Percentiles rank a stretch among this genome's conserved stretches.
phyloP scores from a whole-genome alignment of 192 early-diverging fungal species.

The Linnemannia elongata region DNA sequence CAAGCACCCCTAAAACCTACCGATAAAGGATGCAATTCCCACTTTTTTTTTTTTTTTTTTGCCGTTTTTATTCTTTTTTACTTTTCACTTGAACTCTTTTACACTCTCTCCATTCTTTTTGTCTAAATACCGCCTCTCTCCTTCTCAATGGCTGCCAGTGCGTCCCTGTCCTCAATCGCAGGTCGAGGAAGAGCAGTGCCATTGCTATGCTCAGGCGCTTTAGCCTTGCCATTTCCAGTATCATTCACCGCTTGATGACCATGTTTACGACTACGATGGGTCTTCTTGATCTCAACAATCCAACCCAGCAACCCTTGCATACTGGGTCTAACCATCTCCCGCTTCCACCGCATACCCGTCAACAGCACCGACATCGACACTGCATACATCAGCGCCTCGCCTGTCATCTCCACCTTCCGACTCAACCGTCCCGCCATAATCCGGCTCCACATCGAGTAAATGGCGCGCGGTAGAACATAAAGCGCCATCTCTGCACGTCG shows the following conservation, averaged over 20 bases:
- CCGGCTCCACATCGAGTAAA: conserved; percentile 64
- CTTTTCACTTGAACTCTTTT: not conserved
- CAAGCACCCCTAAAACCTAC: not conserved
- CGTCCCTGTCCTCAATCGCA: conserved; percentile 17
- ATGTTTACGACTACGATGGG: not conserved
- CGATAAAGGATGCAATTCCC: not conserved
- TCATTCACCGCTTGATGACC: not conserved
- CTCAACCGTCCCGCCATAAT: conserved; percentile 58
- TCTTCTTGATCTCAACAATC: conserved; percentile 53
- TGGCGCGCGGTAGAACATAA: conserved; percentile 65
- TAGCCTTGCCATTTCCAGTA: not conserved
- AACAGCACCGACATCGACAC: conserved; percentile 64
- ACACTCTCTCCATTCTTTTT: not conserved
- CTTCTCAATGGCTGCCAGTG: conserved; percentile 21
- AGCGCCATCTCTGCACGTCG: conserved; percentile 66
- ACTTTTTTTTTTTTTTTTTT: not conserved
- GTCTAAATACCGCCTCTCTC: conserved; percentile 6
- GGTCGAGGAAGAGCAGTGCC: not conserved
- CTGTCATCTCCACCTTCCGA: conserved; percentile 39
- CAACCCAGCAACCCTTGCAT: conserved; percentile 67
- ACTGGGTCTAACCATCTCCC: conserved; percentile 64
- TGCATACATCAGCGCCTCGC: conserved; percentile 67
- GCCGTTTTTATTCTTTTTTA: not conserved
- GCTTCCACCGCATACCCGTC: conserved; percentile 60
- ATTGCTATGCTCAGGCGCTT: not conserved